Base-by-base conservation (phyloP, 345 rosid genomes). In the Iberis pinnata region DNA sequence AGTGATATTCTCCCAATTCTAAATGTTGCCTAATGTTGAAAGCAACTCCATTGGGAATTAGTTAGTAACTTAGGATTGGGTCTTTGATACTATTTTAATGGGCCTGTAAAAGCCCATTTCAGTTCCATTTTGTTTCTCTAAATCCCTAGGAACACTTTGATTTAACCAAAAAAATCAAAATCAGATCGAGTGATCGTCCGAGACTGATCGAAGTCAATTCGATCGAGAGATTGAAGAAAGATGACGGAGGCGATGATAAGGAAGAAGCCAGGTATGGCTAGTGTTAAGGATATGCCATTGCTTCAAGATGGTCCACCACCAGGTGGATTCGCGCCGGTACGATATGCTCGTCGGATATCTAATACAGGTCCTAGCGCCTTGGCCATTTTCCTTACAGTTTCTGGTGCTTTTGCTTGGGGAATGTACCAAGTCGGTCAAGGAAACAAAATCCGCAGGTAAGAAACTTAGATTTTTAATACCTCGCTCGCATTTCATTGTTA, bases 231-330 rank as follows among this genome's bases (percentile, higher is more conserved):
- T 27, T 9, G 53, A 19, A 43, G 35, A 46, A 67, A 72, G 68
- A 92, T 92, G 98, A 92, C 98, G 77, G 98, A 90, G 73, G 83
- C 95, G 12, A 18, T 78, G 86, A 81, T 90, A 36, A 82, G 98
- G 80, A 90, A 84, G 27, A 90, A 87, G 88, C 89, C 98, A n/a
- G 98, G 98, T 42, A 87, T 87, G 95, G 92, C 80, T 16, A 90
- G 98, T 72, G 95, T 90, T 41, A 90, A 84, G 71, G 98, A 90
- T 65, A 92, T 92, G 98, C 96, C 98, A 4, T 2, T 84, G 51
- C 80, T 92, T 44, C 98, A 92, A 49, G 98, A 92, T 65, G 98
- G 98, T 24, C 98, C 98, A 9, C 98, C 98, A 18, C 96, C 98
- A 29, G 96, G 98, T 18, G 98, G 98, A 33, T 92, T 92, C 46